Percentiles rank a stretch among this genome's conserved stretches.
Conservation (phyloP, 495 filamentous ascomycete genomes). For the Daldinia loculata region DNA sequence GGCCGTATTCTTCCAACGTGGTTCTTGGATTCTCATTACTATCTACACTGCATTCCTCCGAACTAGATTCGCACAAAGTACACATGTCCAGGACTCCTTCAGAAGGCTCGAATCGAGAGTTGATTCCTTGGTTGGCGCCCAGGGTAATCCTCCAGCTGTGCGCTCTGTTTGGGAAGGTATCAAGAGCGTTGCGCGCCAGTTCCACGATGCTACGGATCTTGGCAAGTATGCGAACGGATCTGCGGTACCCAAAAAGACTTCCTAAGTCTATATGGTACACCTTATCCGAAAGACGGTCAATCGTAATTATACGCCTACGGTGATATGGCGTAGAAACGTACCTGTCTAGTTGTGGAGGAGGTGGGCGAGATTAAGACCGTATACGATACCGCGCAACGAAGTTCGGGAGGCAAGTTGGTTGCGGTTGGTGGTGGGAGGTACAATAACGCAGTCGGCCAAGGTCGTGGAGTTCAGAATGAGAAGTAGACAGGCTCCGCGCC, state of each 20-base stretch:
- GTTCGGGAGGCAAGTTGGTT: background rate
- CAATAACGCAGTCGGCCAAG: conserved; percentile 8
- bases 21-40: conserved; percentile 85
- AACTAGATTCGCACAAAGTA: conserved; percentile 87
- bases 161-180: conserved; percentile 83
- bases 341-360: conserved; percentile 14
- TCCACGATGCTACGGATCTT: conserved; percentile 80
- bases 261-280: conserved; percentile 40
- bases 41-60: conserved; percentile 94
- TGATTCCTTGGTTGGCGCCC: conserved; percentile 83
- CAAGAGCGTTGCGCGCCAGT: conserved; percentile 77
- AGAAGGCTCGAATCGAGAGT: conserved; percentile 73
- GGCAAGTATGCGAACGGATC: conserved; percentile 69
- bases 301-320: conserved; percentile 32
- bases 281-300: conserved; percentile 10
- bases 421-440: conserved; percentile 6
- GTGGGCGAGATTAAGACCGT: conserved; percentile 7
- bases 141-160: conserved; percentile 84
- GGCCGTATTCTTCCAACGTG: conserved; percentile 83
- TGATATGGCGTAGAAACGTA: conserved; percentile 28
- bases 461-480: conserved; percentile 23
- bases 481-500: conserved; percentile 10
- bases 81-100: conserved; percentile 85
- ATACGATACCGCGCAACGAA: conserved; percentile 1
- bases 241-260: conserved; percentile 62